phyloP scores from a whole-genome alignment of 1,284 basidiomycete species.

The Tilletia setariae region DNA sequence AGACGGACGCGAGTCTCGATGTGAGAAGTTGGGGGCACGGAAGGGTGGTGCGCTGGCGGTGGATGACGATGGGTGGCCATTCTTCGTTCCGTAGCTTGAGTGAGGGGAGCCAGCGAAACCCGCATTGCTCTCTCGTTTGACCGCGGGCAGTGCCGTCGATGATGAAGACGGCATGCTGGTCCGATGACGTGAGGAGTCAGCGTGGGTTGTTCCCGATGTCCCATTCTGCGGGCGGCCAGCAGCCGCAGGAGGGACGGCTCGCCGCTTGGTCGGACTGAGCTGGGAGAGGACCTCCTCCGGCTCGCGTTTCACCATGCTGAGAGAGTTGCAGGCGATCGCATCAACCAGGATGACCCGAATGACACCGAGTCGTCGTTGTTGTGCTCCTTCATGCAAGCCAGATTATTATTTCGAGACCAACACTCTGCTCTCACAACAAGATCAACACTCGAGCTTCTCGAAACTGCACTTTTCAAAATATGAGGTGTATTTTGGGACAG shows the following conservation, averaged over 20 bases:
- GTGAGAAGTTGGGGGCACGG: background rate
- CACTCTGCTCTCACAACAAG: too few relatives aligned
- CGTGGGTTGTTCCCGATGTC: background rate
- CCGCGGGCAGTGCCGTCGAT: background rate
- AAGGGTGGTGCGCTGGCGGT: background rate
- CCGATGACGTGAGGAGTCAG: background rate
- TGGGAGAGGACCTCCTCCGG: background rate
- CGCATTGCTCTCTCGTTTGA: too few relatives aligned
- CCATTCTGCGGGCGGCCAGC: background rate
- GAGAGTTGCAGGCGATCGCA: background rate
- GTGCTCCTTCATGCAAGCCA: too few relatives aligned
- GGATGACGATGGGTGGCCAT: background rate
- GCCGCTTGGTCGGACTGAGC: background rate
- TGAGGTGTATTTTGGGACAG: too few relatives aligned
- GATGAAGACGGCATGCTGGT: background rate
- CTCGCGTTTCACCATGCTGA: slow-evolving; percentile 10
- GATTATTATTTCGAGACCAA: too few relatives aligned
- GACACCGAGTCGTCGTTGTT: too few relatives aligned
- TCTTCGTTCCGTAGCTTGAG: too few relatives aligned
- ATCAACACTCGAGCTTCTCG: too few relatives aligned
- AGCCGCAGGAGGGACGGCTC: background rate
- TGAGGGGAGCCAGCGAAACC: too few relatives aligned
- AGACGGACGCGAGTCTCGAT: background rate
- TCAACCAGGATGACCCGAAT: too few relatives aligned
- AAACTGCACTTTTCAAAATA: too few relatives aligned